Evolutionary conservation across 352 stramenopile genomes (phyloP).

Genomic region (Pythium insidiosum): DNA sequence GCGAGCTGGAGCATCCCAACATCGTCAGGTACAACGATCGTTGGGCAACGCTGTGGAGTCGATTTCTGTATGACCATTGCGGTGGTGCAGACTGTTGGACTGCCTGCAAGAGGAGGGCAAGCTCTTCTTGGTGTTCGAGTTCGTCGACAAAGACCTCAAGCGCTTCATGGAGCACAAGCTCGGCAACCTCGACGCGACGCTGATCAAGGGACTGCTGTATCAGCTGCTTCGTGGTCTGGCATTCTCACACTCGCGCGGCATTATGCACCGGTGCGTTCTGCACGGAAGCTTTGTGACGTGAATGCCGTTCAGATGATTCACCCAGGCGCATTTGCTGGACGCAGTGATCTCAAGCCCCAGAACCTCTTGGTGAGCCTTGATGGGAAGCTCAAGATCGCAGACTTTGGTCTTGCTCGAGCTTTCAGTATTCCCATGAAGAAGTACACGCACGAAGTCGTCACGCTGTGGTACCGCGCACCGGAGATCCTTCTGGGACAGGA

Average conservation of each 20-base stretch:
- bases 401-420: slow-evolving; percentile 96
- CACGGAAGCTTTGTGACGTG: too few relatives aligned
- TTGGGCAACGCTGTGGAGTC: background rate
- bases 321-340: background rate
- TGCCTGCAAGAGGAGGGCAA: slow-evolving; percentile 93
- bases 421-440: slow-evolving; percentile 97
- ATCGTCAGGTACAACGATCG: slow-evolving; percentile 95
- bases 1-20: slow-evolving; percentile 97
- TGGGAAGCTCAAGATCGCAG: slow-evolving; percentile 95
- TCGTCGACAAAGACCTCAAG: slow-evolving; percentile 98
- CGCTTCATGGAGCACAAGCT: slow-evolving; percentile 90
- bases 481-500: slow-evolving; percentile 97
- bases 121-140: slow-evolving; percentile 99
- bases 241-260: slow-evolving; percentile 81
- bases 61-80: too few relatives aligned
- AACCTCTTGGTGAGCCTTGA: slow-evolving; percentile 95
- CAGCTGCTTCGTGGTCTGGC: slow-evolving; percentile 83
- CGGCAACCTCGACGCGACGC: slow-evolving; percentile 37
- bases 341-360: slow-evolving; percentile 96
- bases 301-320: slow-evolving; percentile 1
- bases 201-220: slow-evolving; percentile 79
- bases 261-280: slow-evolving; percentile 84
- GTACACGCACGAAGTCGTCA: slow-evolving; percentile 98
- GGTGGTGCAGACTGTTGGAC: slow-evolving; percentile 87
- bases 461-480: too few relatives aligned